These are phyloP conservation scores for Suhomyces anneliseae DNA, from an alignment of 1,139 yeast species.

Conservation along the genomic window DNA sequence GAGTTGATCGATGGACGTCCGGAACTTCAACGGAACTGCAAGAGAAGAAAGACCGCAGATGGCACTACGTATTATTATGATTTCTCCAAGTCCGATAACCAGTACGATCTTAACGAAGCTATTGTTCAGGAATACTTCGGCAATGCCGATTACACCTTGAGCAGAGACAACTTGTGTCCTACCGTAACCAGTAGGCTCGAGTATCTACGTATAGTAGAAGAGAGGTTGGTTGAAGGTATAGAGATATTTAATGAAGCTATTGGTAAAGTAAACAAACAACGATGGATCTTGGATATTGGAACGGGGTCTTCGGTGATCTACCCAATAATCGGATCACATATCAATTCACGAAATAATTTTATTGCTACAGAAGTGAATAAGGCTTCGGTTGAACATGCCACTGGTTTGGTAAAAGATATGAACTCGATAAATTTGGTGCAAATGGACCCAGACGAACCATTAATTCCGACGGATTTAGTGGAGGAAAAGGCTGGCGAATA, in stretches of 20 bases:
- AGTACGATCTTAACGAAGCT: constrained; percentile 19
- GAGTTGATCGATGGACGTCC: constrained; percentile 11
- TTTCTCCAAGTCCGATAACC: constrained; percentile 15
- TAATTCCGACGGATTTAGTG: constrained; percentile 5
- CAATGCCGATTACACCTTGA: constrained; percentile 13
- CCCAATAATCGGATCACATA: constrained; percentile 15
- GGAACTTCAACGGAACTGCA: constrained; percentile 5
- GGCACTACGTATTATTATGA: background rate
- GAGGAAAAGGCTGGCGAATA: background rate
- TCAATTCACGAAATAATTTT: constrained; percentile 8
- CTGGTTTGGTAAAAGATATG: background rate
- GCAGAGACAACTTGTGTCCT: constrained; percentile 21
- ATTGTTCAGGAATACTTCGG: constrained; percentile 17
- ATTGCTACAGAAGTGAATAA: constrained; percentile 21
- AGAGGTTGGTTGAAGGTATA: constrained; percentile 11
- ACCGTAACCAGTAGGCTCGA: constrained; percentile 21
- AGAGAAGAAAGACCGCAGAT: background rate
- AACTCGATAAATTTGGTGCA: constrained; percentile 1
- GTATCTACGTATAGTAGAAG: constrained; percentile 18
- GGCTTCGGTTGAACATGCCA: constrained; percentile 15
- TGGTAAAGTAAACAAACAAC: background rate
- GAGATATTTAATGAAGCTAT: constrained; percentile 7
- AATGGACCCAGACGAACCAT: background rate
- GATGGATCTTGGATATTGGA: constrained; percentile 22
- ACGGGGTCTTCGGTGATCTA: constrained; percentile 25